Evolutionary conservation across 169 alveolate genomes (phyloP).

Genomic region (Blepharisma undulans): DNA sequence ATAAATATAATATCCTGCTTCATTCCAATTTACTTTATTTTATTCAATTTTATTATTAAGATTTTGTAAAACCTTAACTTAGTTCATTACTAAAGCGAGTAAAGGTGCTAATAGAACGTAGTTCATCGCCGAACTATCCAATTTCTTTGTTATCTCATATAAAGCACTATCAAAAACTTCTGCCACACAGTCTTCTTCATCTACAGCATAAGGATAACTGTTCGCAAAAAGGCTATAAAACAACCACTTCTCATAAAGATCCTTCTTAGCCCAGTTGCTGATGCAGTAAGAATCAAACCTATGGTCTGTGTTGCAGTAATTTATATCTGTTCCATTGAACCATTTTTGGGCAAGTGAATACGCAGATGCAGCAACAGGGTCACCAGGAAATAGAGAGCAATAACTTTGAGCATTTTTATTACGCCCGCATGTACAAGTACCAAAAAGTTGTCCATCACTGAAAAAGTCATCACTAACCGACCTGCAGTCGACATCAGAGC

Average conservation of each 20-base stretch:
- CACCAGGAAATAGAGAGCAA: neutral
- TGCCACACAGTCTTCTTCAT: neutral
- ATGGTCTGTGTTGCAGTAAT: neutral
- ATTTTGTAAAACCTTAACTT: neutral
- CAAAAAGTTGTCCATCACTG: neutral
- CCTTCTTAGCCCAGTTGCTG: neutral
- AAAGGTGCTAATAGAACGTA: neutral
- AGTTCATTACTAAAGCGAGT: neutral
- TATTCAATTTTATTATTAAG: neutral
- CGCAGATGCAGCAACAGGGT: neutral
- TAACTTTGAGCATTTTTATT: neutral
- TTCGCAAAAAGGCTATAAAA: neutral
- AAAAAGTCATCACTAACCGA: neutral
- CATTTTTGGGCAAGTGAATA: neutral
- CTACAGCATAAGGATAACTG: neutral
- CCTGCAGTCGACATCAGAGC: neutral
- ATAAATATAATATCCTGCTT: too few species aligned
- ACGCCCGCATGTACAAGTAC: neutral
- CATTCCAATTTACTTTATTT: too few species aligned
- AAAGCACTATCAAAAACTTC: neutral
- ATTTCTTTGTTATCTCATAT: neutral
- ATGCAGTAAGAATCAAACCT: neutral
- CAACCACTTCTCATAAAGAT: neutral
- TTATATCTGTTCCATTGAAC: neutral
- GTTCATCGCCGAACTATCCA: neutral